These are phyloP conservation scores for Neonectria coccinea DNA, from an alignment of 2,329 filamentous ascomycete genomes.

Conservation along the genomic window DNA sequence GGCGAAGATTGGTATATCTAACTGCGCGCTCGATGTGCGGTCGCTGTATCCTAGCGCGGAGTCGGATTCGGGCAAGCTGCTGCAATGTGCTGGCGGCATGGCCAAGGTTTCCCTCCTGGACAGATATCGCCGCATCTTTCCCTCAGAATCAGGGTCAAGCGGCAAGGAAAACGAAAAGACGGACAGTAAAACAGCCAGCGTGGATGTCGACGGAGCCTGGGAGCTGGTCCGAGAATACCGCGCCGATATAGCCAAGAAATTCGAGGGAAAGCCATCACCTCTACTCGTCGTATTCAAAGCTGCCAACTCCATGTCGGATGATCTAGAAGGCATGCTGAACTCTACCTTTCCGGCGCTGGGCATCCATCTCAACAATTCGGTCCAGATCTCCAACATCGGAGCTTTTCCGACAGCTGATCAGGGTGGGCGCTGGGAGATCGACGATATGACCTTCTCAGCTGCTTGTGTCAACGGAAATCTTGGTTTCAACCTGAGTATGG, in stretches of 20 bases:
- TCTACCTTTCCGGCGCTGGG: constrained; percentile 18
- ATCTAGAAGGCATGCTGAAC: background rate
- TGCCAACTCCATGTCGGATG: constrained; percentile 14
- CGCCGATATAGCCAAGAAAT: background rate
- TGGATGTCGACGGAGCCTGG: constrained; percentile 13
- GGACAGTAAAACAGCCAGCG: background rate
- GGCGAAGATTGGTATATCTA: constrained; percentile 33
- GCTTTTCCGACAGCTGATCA: background rate
- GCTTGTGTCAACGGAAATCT: constrained; percentile 16
- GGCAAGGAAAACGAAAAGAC: background rate
- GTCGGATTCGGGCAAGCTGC: constrained; percentile 13
- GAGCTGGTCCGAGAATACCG: constrained; percentile 16
- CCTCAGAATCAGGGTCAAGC: background rate
- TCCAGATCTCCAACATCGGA: constrained; percentile 26
- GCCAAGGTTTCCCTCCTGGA: constrained; percentile 23
- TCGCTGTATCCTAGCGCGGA: constrained; percentile 5
- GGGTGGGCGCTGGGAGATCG: constrained; percentile 19
- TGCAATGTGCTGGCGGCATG: constrained; percentile 9
- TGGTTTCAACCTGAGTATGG: constrained; percentile 16
- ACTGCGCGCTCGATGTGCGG: constrained; percentile 31
- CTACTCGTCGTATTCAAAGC: background rate
- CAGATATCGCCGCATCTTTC: constrained; percentile 14
- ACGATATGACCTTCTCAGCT: constrained; percentile 29
- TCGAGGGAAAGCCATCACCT: constrained; percentile 1
- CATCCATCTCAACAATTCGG: constrained; percentile 14